Conservation (phyloP, 352 stramenopile species). For the Plasmopara halstedii region DNA sequence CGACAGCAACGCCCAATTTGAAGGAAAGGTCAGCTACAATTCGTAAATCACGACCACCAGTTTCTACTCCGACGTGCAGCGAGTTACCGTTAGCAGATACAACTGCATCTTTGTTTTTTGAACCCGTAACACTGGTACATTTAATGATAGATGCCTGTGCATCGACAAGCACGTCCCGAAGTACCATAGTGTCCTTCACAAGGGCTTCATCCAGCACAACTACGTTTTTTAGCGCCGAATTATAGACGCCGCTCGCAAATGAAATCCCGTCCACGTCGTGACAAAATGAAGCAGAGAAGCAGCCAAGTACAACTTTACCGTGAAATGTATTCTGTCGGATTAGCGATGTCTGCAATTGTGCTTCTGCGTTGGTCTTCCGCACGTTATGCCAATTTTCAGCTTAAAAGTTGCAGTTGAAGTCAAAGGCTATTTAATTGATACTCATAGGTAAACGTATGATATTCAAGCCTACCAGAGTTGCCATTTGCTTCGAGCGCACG, state of each 20-base stretch:
- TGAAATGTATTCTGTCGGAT: conserved; percentile 70
- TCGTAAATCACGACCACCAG: conserved; percentile 58
- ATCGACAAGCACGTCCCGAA: conserved; percentile 43
- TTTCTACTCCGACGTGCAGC: conserved; percentile 79
- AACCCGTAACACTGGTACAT: conserved; percentile 53
- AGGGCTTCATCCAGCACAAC: conserved; percentile 70
- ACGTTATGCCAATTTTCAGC: conserved; percentile 58
- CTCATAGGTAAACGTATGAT: too few species aligned
- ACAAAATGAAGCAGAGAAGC: conserved; percentile 21
- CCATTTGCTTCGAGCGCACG: conserved; percentile 43
- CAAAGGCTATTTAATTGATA: too few species aligned
- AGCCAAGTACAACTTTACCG: conserved; percentile 50
- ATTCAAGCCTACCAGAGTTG: conserved; percentile 42
- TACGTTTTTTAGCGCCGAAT: conserved; percentile 47
- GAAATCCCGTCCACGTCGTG: conserved; percentile 48
- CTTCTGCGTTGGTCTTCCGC: conserved; percentile 26
- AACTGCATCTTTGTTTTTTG: conserved; percentile 1
- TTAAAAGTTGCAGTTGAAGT: too few species aligned
- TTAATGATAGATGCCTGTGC: conserved; percentile 41
- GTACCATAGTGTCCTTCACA: conserved; percentile 57
- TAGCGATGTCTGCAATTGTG: conserved; percentile 20
- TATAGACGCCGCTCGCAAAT: conserved; percentile 59
- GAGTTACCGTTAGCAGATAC: conserved; percentile 47
- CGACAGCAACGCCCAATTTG: conserved; percentile 35
- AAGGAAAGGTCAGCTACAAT: conserved; percentile 74